These are phyloP conservation scores for Hordeum marinum DNA, from an alignment of 176 grass and related monocot genomes.

Conservation along the genomic window DNA sequence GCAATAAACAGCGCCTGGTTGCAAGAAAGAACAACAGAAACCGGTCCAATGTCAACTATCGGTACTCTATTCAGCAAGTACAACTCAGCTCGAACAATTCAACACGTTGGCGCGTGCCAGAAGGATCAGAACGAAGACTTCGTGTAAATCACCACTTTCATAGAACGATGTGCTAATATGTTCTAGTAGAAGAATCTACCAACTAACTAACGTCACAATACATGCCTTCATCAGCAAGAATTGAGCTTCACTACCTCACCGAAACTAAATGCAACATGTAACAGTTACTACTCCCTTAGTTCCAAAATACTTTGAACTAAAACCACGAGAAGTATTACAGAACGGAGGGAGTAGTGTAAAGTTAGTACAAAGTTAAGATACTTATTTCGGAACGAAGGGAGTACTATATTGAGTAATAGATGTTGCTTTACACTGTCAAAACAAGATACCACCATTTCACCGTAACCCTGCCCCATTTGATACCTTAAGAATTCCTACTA, in stretches of 20 bases:
- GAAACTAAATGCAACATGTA: not conserved
- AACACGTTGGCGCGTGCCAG: not conserved
- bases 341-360: no score
- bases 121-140: not conserved
- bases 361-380: no score
- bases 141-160: not conserved
- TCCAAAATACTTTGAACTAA: no score
- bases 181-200: not conserved
- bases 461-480: no score
- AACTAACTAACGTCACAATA: not conserved
- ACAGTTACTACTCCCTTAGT: no score
- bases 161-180: not conserved
- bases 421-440: no score
- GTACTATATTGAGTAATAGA: no score
- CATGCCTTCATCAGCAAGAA: not conserved
- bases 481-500: no score
- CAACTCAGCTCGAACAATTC: conserved; percentile 18
- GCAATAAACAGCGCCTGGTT: not conserved
- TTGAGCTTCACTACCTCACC: not conserved
- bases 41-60: not conserved
- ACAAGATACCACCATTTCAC: no score
- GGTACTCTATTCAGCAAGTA: not conserved
- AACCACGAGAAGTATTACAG: no score
- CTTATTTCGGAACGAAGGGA: no score
- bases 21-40: not conserved